phyloP scores from a whole-genome alignment of 2,329 filamentous ascomycete species.

The Arthroderma sp. region DNA sequence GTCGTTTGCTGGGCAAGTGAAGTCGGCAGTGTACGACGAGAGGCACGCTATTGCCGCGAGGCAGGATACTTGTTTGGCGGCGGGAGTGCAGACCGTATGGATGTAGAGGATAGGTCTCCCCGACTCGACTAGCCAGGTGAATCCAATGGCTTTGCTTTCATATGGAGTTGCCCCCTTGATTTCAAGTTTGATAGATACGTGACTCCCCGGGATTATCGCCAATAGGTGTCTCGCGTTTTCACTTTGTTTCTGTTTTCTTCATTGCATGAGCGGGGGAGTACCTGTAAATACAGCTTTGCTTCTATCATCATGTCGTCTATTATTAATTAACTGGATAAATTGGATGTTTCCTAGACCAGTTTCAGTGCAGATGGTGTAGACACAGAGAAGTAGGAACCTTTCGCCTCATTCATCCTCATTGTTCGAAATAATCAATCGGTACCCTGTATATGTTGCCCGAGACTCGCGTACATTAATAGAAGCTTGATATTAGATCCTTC shows the following conservation, averaged over 20 bases:
- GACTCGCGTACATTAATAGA: no score
- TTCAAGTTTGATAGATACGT: neutral
- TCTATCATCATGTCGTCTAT: neutral
- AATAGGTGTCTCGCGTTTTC: neutral
- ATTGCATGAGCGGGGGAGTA: conserved; percentile 5
- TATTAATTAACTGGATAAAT: neutral
- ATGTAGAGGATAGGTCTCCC: neutral
- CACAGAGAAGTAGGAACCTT: neutral
- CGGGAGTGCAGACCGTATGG: conserved; percentile 5
- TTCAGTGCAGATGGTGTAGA: no score
- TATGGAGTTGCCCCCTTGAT: neutral
- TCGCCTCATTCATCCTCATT: no score
- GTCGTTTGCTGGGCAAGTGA: conserved; percentile 94
- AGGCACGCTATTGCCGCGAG: conserved; percentile 75
- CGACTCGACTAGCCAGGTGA: neutral
- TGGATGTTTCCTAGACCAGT: neutral
- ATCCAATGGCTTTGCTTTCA: neutral
- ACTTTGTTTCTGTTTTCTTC: neutral
- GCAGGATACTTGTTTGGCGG: conserved; percentile 80
- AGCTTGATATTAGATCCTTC: no score
- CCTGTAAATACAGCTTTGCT: conserved; percentile 3
- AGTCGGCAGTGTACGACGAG: conserved; percentile 49
- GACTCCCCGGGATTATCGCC: neutral
- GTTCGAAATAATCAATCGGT: no score
- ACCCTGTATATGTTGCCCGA: no score